phyloP scores from a whole-genome alignment of 228 moss, liverwort and hornwort genomes.

The Sphagnum fallax region DNA sequence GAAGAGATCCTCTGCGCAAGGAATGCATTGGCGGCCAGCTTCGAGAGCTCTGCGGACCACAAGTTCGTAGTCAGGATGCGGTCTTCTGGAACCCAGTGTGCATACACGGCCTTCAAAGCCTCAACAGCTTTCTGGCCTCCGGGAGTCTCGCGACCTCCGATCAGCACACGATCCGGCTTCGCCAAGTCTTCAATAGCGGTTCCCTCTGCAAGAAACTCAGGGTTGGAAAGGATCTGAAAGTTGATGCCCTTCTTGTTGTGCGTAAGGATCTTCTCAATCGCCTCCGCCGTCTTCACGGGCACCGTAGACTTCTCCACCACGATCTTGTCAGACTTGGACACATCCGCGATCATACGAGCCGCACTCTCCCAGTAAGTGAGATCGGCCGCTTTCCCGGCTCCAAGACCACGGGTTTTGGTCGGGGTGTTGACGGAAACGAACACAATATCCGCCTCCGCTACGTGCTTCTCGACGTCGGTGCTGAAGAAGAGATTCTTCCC shows the following conservation, averaged over 20 bases:
- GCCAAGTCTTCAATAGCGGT: conserved; percentile 75
- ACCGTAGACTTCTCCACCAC: conserved; percentile 98
- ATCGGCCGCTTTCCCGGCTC: conserved; percentile 90
- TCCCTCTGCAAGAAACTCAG: conserved; percentile 89
- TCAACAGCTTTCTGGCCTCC: conserved; percentile 83
- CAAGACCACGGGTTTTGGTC: conserved; percentile 81
- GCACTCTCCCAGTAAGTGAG: conserved; percentile 96
- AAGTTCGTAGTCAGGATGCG: conserved; percentile 86
- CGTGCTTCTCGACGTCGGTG: conserved; percentile 71
- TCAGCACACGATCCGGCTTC: conserved; percentile 77
- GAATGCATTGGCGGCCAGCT: conserved; percentile 85
- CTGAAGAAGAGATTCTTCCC: conserved; percentile 79
- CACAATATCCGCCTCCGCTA: conserved; percentile 77
- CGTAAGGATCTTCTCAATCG: conserved; percentile 90
- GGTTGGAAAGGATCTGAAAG: conserved; percentile 96
- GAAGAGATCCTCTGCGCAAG: conserved; percentile 85
- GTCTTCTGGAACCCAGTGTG: conserved; percentile 88
- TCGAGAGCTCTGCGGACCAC: conserved; percentile 92
- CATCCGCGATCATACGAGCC: conserved; percentile 89
- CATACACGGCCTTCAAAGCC: conserved; percentile 84
- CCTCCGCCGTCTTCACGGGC: conserved; percentile 91
- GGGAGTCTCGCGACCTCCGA: conserved; percentile 75
- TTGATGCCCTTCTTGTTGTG: conserved; percentile 88
- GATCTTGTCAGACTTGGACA: conserved; percentile 86
- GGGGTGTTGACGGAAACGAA: conserved; percentile 91